Evolutionary conservation across 176 grass and related monocot genomes (phyloP), one percentile per base, ranked within the genome.

Genomic region (Phoenix roebelenii): DNA sequence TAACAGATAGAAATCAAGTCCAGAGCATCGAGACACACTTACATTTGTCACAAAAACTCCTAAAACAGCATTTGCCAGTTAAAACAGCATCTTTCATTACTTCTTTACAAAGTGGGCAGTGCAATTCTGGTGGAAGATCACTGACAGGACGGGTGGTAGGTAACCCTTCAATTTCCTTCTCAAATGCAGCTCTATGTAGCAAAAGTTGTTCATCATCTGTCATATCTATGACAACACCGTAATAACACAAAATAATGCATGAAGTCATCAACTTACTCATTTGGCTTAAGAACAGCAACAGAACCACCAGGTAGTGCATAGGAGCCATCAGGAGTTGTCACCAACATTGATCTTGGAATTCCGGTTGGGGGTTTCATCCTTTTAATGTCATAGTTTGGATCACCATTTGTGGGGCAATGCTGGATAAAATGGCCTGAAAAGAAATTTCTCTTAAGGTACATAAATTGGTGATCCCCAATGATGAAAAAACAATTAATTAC

Each of bases 11-110:
- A 53, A 59, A 7, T 44, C 35, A 44, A 44, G 35, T 44, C 12
- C 1, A 44, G 35, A 14, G 35, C 7, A 44, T 44, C 35, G 3
- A 44, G 9, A 10, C 35, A 44, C 2, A 60, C 82, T 77, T 85
- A 97, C 94, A 98, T 98, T 85, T 85, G 84, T 98, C 94, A 61
- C 94, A 98, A 62, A 98, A 98, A 70, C 94, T 98, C 61, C 77
- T 85, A 83, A 98, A 98, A 67, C 94, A 98, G 63, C 94, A 98
- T 76, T 98, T 98, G 89, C 94, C 92, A 59, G 88, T 93, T 70
- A 98, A 70, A 67, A 93, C 94, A 18, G 94, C 88, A 78, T 98
- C 94, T 76, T 98, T 98, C 88, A 98, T 98, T 58, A 92, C 87
- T 78, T 89, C 84, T 77, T 98, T 98, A 81, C 94, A 98, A 59